Conservation (phyloP, 2,329 filamentous ascomycete species). For the Aspergillus hortae region DNA sequence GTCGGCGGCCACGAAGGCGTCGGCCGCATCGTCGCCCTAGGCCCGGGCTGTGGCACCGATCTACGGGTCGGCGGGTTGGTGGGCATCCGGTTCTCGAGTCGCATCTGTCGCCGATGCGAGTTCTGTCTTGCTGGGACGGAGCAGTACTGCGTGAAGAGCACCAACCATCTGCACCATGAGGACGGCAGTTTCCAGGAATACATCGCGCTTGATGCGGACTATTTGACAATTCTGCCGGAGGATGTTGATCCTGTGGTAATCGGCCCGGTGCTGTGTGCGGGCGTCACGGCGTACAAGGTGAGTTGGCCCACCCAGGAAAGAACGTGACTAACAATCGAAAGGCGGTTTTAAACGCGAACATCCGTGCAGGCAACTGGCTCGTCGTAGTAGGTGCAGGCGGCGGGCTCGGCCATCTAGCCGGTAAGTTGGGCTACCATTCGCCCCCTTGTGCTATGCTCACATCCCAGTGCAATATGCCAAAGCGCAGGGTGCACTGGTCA, state of each 20-base stretch:
- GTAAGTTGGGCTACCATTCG: conserved; percentile 18
- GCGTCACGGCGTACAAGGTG: conserved; percentile 44
- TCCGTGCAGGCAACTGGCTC: conserved; percentile 40
- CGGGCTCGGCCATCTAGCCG: conserved; percentile 45
- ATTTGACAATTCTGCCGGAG: conserved; percentile 42
- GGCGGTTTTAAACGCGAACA: conserved; percentile 41
- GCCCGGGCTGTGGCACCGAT: conserved; percentile 31
- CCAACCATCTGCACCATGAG: conserved; percentile 46
- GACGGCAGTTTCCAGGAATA: conserved; percentile 47
- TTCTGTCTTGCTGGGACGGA: conserved; percentile 41
- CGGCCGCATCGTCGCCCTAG: conserved; percentile 39
- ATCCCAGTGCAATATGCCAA: conserved; percentile 43
- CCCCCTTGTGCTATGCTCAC: conserved; percentile 2
- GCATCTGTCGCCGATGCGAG: conserved; percentile 43
- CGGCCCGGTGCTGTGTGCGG: conserved; percentile 45
- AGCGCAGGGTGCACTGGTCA: conserved; percentile 40
- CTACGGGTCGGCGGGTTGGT: conserved; percentile 40
- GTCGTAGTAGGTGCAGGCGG: conserved; percentile 47
- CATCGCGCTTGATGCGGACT: conserved; percentile 43
- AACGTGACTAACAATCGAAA: conserved; percentile 12
- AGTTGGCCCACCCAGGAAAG: neutral
- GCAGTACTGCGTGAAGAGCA: conserved; percentile 41
- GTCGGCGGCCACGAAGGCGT: conserved; percentile 47
- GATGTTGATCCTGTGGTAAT: conserved; percentile 41
- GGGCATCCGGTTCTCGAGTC: conserved; percentile 43